phyloP scores from a whole-genome alignment of 257 asterid species.

The Solanum dulcamara region DNA sequence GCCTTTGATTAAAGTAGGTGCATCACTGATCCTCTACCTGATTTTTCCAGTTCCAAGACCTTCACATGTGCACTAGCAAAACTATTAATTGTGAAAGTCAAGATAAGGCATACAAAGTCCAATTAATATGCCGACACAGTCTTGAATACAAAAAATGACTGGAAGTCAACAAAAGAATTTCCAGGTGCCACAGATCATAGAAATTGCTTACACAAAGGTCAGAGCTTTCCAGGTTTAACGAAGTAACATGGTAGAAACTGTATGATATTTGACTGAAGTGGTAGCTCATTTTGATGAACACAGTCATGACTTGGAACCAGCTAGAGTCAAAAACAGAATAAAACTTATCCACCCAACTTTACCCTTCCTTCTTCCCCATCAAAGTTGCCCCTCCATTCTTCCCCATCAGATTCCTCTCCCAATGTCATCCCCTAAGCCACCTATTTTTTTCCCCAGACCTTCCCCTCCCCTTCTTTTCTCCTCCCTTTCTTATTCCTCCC shows the following conservation, averaged over 20 bases:
- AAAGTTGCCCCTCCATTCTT: neutral
- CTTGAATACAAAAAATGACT: neutral
- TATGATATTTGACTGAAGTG: neutral
- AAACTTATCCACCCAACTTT: neutral
- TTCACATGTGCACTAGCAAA: neutral
- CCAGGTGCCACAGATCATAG: neutral
- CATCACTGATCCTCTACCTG: neutral
- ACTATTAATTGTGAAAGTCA: neutral
- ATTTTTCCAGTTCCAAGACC: neutral
- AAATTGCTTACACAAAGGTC: neutral
- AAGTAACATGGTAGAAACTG: neutral
- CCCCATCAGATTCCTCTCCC: neutral
- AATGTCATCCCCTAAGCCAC: neutral
- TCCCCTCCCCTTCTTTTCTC: neutral
- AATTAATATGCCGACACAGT: neutral
- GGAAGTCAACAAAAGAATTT: neutral
- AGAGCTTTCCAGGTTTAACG: neutral
- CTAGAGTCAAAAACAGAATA: neutral
- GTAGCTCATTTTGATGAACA: neutral
- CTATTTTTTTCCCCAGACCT: neutral
- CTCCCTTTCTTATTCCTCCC: neutral
- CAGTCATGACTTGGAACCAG: neutral
- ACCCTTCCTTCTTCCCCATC: neutral
- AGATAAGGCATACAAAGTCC: neutral
- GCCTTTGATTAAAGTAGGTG: neutral